Evolutionary conservation across 768 basidiomycete genomes (phyloP).

Genomic region (Ephemerocybe angulata): DNA sequence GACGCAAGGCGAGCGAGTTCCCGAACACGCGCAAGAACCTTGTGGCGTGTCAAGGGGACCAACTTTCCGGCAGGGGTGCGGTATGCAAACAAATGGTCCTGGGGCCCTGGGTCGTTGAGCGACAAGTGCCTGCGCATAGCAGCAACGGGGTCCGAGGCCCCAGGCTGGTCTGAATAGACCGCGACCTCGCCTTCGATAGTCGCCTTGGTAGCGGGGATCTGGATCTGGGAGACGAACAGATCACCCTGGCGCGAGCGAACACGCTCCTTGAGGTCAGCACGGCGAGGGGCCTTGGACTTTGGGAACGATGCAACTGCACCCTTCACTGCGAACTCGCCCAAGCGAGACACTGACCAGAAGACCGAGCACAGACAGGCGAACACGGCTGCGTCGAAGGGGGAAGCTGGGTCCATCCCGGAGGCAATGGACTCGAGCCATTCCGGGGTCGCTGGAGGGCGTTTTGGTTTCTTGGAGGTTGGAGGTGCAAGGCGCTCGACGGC

Average conservation of each 20-base stretch:
- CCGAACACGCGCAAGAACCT: conserved; percentile 18
- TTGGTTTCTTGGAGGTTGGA: conserved; percentile 7
- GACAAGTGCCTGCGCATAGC: conserved; percentile 20
- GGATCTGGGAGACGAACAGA: conserved; percentile 2
- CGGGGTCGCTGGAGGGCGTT: conserved; percentile 12
- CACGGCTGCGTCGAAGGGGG: conserved; percentile 22
- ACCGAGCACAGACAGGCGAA: conserved; percentile 24
- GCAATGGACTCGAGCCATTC: conserved; percentile 5
- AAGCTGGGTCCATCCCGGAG: conserved; percentile 10
- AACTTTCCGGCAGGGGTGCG: not conserved
- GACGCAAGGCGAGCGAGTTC: conserved; percentile 9
- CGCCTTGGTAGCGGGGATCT: conserved; percentile 1
- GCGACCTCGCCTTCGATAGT: not conserved
- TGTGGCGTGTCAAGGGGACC: conserved; percentile 21
- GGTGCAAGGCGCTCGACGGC: conserved; percentile 14
- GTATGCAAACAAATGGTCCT: conserved; percentile 14
- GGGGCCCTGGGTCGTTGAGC: conserved; percentile 18
- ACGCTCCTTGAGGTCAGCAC: conserved; percentile 12
- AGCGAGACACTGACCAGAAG: conserved; percentile 17
- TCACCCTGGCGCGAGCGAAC: not conserved
- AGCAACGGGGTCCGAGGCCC: conserved; percentile 13
- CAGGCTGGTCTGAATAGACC: conserved; percentile 13
- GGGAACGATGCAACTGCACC: conserved; percentile 18
- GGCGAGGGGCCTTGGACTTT: conserved; percentile 1
- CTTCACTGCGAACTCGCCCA: conserved; percentile 23